Base-by-base conservation (phyloP, 1,139 yeast species). In the Yamadazyma blattariae region DNA sequence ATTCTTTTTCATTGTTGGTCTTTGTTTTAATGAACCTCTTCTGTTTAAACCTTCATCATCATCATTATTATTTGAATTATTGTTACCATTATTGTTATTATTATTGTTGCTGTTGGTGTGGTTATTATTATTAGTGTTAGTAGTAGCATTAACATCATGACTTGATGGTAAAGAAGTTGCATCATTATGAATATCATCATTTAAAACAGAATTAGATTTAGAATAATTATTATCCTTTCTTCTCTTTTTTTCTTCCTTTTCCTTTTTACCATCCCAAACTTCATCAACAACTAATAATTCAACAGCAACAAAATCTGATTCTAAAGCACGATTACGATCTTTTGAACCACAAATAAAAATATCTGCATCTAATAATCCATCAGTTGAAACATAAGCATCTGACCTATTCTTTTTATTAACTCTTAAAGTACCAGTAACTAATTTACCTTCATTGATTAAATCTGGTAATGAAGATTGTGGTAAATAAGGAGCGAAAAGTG, bases 261-360 rank as follows among this genome's bases (percentile, higher is more conserved):
- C 98, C 56, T 89, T 84, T 59, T 90, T 92, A 16, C 95, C 83
- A 28, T 82, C 90, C 98, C 98, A 92, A 23, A 92, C 98, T 57
- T 92, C 98, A 59, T 92, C 97, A 18, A 92, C 98, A 14, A 87
- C 88, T 40, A 92, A 74, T 42, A 92, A 72, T 59, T 92, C 98
- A 16, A 92, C 89, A 0, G 98, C 98, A 24, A 92, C 98, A 40
- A 88, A 67, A 57, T 92, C 98, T 36, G 97, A 97, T 62, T 92
- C 98, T 36, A 92, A 69, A 9, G 98, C 97, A 56, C 98, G 81
- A 61, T 92, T 92, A 57, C 98, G 86, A 61, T 92, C 98, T 59
- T 92, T 92, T n/a, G 97, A 90, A 10, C 98, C 98, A 67, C 97
- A 94, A 47, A 92, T 92, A 56, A 89, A 92, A 43, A 92, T 88